These are phyloP conservation scores for Apiotrichum domesticum DNA, from an alignment of 1,284 basidiomycete genomes.

Conservation along the genomic window DNA sequence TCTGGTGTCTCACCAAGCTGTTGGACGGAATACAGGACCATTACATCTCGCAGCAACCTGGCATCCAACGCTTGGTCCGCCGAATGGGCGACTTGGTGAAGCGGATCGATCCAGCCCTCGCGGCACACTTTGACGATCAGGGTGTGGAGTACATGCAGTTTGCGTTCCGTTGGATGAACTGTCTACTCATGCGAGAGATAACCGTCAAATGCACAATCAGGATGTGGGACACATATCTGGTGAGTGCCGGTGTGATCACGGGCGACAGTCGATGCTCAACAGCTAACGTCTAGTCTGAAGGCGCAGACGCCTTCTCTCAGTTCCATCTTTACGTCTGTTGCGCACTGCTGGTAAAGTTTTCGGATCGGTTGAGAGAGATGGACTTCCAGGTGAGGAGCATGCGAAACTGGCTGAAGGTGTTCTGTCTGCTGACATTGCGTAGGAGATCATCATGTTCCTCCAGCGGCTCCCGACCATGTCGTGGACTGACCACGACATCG, in stretches of 20 bases:
- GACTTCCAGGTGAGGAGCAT: constrained; percentile 75
- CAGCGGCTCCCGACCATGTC: constrained; percentile 90
- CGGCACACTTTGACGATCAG: constrained; percentile 73
- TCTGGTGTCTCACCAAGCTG: constrained; percentile 91
- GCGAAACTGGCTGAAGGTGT: too few relatives aligned
- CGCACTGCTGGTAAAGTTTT: constrained; percentile 88
- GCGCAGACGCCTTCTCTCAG: constrained; percentile 89
- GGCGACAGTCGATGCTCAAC: too few relatives aligned
- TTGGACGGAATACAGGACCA: constrained; percentile 96
- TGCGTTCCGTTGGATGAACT: constrained; percentile 98
- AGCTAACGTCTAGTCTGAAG: constrained; percentile 52
- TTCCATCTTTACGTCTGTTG: constrained; percentile 96
- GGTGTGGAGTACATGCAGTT: constrained; percentile 98
- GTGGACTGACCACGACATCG: constrained; percentile 94
- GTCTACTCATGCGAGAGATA: constrained; percentile 91
- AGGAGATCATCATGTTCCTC: constrained; percentile 99
- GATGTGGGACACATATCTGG: constrained; percentile 98
- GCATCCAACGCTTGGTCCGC: constrained; percentile 83
- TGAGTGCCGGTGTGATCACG: constrained; percentile 47
- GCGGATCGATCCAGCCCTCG: constrained; percentile 81
- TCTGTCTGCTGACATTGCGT: not conserved
- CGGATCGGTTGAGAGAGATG: constrained; percentile 81
- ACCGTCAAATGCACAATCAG: constrained; percentile 89
- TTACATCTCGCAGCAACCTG: constrained; percentile 90
- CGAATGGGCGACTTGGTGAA: constrained; percentile 88